These are phyloP conservation scores for Erythrophleum ivorense DNA, from an alignment of 331 rosid genomes.

Conservation along the genomic window DNA sequence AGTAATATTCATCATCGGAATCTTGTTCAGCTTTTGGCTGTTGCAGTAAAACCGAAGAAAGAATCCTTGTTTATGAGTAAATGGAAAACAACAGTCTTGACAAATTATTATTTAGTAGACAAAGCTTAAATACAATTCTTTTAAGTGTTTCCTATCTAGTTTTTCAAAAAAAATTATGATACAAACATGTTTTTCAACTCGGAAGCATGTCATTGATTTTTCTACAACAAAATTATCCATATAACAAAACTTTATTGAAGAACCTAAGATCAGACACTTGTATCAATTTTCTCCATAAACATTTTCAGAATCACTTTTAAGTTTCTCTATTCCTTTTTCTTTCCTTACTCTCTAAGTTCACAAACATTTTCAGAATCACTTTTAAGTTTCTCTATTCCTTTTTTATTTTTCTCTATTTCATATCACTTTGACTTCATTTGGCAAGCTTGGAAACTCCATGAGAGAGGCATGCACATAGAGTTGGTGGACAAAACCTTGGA, in stretches of 20 bases:
- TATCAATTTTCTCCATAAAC: neutral
- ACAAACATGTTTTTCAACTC: neutral
- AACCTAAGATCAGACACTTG: neutral
- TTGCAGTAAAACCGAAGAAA: too few relatives aligned
- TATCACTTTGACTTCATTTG: neutral
- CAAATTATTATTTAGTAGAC: constrained; percentile 56
- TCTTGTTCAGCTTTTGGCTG: too few relatives aligned
- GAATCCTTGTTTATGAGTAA: too few relatives aligned
- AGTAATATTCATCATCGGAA: too few relatives aligned
- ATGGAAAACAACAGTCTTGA: constrained; percentile 20
- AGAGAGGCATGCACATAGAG: constrained; percentile 50
- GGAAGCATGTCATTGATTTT: neutral
- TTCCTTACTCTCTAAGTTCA: neutral
- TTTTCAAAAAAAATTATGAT: neutral
- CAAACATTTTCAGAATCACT: neutral
- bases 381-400: neutral
- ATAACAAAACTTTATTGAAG: neutral
- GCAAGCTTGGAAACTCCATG: constrained; percentile 71
- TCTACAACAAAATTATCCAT: neutral
- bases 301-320: neutral
- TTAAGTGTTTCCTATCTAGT: neutral
- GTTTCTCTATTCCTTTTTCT: neutral
- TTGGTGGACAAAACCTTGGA: constrained; percentile 55
- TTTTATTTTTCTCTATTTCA: neutral
- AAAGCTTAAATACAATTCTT: neutral